Percentiles rank a stretch among this genome's conserved stretches.
These are phyloP conservation scores for Chrysosporium keratinophilum DNA, from an alignment of 2,329 filamentous ascomycete genomes.

Conservation along the genomic window DNA sequence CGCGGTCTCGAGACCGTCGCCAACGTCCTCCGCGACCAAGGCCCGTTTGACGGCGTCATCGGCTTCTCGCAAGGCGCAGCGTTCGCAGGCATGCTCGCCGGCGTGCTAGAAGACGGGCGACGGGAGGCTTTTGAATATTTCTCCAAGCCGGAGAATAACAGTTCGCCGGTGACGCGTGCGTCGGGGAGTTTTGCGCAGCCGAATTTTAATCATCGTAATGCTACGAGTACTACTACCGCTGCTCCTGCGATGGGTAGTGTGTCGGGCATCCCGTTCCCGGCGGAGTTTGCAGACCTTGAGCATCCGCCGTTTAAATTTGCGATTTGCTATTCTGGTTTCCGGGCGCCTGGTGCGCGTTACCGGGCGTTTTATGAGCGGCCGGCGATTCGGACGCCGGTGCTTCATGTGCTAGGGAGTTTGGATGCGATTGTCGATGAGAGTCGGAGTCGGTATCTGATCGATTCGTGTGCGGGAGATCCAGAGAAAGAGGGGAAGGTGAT, in stretches of 20 bases:
- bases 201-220: too few relatives aligned
- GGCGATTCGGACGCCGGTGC: conserved; percentile 60
- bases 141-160: conserved; percentile 17
- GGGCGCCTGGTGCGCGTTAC: conserved; percentile 52
- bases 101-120: conserved; percentile 52
- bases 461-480: conserved; percentile 50
- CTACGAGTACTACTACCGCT: background rate
- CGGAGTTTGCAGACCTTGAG: conserved; percentile 33
- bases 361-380: conserved; percentile 60
- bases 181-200: conserved; percentile 1
- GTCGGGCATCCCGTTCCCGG: conserved; percentile 45
- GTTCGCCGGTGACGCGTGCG: conserved; percentile 4
- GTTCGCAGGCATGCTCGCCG: conserved; percentile 60
- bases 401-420: conserved; percentile 73
- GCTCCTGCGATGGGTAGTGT: conserved; percentile 6
- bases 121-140: conserved; percentile 41
- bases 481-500: conserved; percentile 45
- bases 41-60: conserved; percentile 64
- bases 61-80: conserved; percentile 77
- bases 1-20: conserved; percentile 57
- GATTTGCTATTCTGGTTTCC: conserved; percentile 68
- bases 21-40: conserved; percentile 49
- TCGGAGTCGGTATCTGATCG: conserved; percentile 56
- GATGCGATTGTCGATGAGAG: conserved; percentile 81
- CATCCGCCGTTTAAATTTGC: conserved; percentile 58